Conservation (phyloP, 1,284 basidiomycete species). For the Nidula niveotomentosa region DNA sequence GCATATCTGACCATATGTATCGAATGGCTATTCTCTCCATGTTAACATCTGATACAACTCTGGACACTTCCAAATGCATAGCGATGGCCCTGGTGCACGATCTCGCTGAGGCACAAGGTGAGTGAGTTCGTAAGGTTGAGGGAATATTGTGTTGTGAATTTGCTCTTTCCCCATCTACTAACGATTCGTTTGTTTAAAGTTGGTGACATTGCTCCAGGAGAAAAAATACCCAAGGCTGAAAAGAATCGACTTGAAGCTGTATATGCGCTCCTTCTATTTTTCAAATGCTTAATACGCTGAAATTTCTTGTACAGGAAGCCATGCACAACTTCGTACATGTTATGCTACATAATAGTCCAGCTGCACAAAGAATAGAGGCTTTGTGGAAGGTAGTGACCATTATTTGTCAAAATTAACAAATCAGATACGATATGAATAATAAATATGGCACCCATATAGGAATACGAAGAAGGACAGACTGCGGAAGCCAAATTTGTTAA, state of each 20-base stretch:
- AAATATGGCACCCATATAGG: conserved; percentile 40
- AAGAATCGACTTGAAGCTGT: conserved; percentile 80
- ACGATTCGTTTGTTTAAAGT: conserved; percentile 41
- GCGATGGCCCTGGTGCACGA: conserved; percentile 94
- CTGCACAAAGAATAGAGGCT: conserved; percentile 74
- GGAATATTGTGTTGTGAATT: background rate
- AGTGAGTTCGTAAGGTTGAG: background rate
- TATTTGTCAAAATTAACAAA: background rate
- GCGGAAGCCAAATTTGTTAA: conserved; percentile 92
- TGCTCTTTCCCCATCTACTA: background rate
- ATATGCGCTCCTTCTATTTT: background rate
- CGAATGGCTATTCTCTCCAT: conserved; percentile 93
- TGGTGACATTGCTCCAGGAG: conserved; percentile 91
- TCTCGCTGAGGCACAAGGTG: conserved; percentile 92
- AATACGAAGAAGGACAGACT: conserved; percentile 87
- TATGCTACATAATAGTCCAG: conserved; percentile 84
- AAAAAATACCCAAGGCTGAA: conserved; percentile 81
- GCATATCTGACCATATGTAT: conserved; percentile 98
- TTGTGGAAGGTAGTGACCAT: conserved; percentile 71
- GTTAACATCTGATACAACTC: conserved; percentile 64
- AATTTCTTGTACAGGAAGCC: conserved; percentile 59
- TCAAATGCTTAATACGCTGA: conserved; percentile 10
- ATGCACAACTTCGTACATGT: conserved; percentile 91
- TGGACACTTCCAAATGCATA: conserved; percentile 60
- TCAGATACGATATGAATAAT: too few species aligned